phyloP scores from a whole-genome alignment of 192 early-diverging fungal genomes.

The Coemansia sp. region DNA sequence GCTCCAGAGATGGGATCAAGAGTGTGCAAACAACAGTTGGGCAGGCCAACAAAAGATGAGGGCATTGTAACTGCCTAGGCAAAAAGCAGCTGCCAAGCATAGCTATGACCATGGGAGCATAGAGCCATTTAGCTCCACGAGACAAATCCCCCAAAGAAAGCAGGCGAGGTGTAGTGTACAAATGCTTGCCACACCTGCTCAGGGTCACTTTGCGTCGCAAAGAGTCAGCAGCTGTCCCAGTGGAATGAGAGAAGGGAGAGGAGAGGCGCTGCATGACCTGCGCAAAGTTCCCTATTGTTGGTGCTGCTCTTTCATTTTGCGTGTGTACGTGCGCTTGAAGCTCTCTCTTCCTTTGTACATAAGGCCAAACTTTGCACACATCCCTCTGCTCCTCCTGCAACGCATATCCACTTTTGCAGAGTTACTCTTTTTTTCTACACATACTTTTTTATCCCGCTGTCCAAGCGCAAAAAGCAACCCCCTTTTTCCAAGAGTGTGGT shows the following conservation, averaged over 20 bases:
- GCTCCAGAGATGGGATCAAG: too few species aligned
- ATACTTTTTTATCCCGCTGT: background rate
- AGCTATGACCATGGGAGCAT: background rate
- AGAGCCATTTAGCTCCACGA: background rate
- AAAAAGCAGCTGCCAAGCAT: background rate
- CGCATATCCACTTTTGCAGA: background rate
- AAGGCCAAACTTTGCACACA: background rate
- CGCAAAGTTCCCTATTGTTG: background rate
- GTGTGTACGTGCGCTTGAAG: background rate
- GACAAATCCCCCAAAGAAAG: background rate
- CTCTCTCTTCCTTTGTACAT: background rate
- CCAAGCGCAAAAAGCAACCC: background rate
- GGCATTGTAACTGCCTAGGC: background rate
- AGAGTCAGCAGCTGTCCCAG: background rate
- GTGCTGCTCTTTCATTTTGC: background rate
- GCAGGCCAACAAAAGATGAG: too few species aligned
- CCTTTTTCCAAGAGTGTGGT: background rate
- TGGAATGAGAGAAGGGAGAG: background rate
- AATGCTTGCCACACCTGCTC: background rate
- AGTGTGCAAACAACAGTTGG: too few species aligned
- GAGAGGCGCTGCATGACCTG: conserved; percentile 3
- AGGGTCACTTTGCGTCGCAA: background rate
- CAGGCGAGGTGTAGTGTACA: background rate
- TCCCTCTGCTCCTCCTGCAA: background rate
- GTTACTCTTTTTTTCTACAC: conserved; percentile 1